Base-by-base conservation (phyloP, 352 stramenopile species). In the Phytophthora chlamydospora region DNA sequence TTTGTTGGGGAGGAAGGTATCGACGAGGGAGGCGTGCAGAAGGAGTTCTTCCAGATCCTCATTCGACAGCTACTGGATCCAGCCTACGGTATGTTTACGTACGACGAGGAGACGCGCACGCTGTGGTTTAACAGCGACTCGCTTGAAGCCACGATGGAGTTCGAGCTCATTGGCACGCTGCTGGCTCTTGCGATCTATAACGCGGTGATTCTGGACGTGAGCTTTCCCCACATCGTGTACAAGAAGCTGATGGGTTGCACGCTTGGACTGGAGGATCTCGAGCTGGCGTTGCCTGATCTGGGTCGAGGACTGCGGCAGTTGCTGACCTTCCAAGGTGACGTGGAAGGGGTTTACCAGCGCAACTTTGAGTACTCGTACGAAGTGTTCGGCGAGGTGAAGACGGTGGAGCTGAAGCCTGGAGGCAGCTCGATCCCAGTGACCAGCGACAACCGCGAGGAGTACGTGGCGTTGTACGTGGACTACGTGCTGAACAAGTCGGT, bases 181-280 rank as follows among this genome's bases (percentile, higher is more conserved):
- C 62, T 94, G 4, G 87, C 80, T 19, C 56, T 96, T 7, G 87
- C 87, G 11, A 92, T 96, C 39, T 96, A 96, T 64, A 96, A 96
- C 21, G 74, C 76, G 8, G 85, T 95, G 19, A 93, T 95, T 35
- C 53, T 95, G 19, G 86, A 95, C 29, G 64, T 95, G 7, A 83
- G 84, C 31, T 94, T 96, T 47, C 87, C 87, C 0, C 80, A 88
- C 31, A 75, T 84, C 19, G 80, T 95, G 40, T 95, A 93, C 73
- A 95, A 95, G 58, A 92, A 91, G 45, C 68, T 95, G 1, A 88
- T 92, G 78, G 55, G 70, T 5, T 80, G 69, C 35, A 16, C 58
- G 7, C 44, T 91, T 35, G 82, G 61, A 29, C 62, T 93, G 13
- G 60, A 71, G 14, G 85, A 93, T 58, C 55, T 93, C 1, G 83